These are phyloP conservation scores for Tricladium varicosporioides DNA, from an alignment of 2,329 filamentous ascomycete species.

Conservation along the genomic window DNA sequence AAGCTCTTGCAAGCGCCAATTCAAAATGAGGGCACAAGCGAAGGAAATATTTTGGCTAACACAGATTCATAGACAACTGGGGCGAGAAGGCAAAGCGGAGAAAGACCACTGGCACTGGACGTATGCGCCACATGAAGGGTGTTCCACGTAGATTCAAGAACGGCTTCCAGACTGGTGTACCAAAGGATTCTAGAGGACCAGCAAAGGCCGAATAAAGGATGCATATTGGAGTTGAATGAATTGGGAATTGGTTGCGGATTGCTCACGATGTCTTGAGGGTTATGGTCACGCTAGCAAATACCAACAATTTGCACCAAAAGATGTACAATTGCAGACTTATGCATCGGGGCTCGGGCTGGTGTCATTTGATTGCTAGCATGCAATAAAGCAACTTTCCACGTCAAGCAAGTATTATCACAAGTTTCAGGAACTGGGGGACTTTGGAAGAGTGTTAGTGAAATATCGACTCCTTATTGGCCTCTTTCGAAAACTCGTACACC, in stretches of 20 bases:
- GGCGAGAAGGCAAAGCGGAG: conserved; percentile 99
- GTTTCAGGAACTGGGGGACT: background rate
- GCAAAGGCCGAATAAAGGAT: conserved; percentile 37
- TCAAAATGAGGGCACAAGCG: conserved; percentile 58
- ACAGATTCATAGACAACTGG: conserved; percentile 90
- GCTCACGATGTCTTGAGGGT: conserved; percentile 30
- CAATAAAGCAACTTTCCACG: background rate
- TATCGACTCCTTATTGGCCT: conserved; percentile 51
- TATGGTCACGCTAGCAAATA: conserved; percentile 34
- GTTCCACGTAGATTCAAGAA: conserved; percentile 95
- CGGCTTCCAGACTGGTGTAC: conserved; percentile 88
- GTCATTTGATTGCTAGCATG: background rate
- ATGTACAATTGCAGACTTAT: conserved; percentile 19
- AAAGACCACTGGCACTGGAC: conserved; percentile 97
- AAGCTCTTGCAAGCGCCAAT: conserved; percentile 4
- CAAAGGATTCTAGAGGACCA: conserved; percentile 78
- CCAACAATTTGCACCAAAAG: conserved; percentile 32
- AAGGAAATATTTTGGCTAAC: conserved; percentile 70
- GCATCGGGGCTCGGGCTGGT: conserved; percentile 13
- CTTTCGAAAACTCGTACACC: conserved; percentile 81
- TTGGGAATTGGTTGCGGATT: conserved; percentile 35
- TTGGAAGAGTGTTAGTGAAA: too few relatives aligned
- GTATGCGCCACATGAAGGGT: conserved; percentile 91
- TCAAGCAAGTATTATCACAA: background rate
- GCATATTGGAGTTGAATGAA: conserved; percentile 34